Evolutionary conservation across 208 protist genomes (phyloP).

Genomic region (Acanthamoeba sp.): DNA sequence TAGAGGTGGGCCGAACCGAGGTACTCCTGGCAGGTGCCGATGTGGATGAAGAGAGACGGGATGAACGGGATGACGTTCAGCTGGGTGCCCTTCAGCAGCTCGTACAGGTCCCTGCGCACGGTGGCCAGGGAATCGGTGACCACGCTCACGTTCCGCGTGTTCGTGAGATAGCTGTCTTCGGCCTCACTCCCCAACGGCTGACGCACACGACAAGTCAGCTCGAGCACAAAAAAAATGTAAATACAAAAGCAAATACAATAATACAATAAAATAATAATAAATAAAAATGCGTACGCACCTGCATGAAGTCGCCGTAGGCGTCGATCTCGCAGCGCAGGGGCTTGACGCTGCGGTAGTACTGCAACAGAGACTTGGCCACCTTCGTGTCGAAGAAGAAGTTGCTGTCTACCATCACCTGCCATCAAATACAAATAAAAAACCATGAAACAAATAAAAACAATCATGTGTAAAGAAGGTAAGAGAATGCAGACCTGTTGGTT

Average conservation of each 20-base stretch:
- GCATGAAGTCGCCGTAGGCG: constrained; percentile 82
- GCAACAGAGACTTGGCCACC: constrained; percentile 45
- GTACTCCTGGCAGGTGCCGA: constrained; percentile 82
- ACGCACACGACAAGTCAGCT: not conserved
- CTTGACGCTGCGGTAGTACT: constrained; percentile 70
- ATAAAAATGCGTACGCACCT: not conserved
- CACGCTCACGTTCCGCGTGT: constrained; percentile 50
- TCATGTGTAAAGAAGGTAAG: no score
- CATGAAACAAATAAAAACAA: no score
- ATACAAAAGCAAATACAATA: no score
- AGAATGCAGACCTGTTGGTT: constrained; percentile 58
- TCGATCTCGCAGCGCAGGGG: constrained; percentile 78
- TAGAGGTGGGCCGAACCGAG: not conserved
- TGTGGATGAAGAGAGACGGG: constrained; percentile 80
- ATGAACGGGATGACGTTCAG: constrained; percentile 77
- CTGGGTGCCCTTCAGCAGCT: constrained; percentile 75
- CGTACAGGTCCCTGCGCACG: constrained; percentile 50
- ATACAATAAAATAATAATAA: not conserved
- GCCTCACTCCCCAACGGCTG: constrained; percentile 75
- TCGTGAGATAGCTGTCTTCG: constrained; percentile 73
- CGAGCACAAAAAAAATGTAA: not conserved
- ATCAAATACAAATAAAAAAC: not conserved
- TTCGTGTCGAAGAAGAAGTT: constrained; percentile 79
- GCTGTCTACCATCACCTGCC: constrained; percentile 79
- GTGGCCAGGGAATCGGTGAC: not conserved